Percentiles rank a stretch among this genome's conserved stretches.
phyloP scores from a whole-genome alignment of 495 filamentous ascomycete genomes.

The Extremus antarcticus region DNA sequence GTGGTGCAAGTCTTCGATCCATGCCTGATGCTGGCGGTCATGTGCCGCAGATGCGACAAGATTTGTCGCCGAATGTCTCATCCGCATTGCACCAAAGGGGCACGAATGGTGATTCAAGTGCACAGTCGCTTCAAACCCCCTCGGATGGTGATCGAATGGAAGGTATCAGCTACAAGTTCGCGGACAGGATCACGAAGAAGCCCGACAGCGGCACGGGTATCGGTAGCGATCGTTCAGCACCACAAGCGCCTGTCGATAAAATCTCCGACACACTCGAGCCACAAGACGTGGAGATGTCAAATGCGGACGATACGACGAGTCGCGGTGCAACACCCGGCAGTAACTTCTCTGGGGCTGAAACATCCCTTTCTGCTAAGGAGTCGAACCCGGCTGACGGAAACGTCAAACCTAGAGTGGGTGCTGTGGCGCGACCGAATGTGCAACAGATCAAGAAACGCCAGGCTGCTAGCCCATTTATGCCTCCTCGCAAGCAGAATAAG shows the following conservation, averaged over 20 bases:
- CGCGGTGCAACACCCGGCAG: constrained; percentile 5
- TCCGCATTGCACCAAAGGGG: not conserved
- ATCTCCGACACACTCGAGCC: not conserved
- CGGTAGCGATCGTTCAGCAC: not conserved
- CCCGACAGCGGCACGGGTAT: not conserved
- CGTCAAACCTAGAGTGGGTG: constrained; percentile 10
- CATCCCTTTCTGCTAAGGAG: constrained; percentile 9
- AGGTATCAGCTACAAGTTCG: constrained; percentile 17
- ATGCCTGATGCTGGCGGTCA: constrained; percentile 1
- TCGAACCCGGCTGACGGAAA: constrained; percentile 9
- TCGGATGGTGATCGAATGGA: constrained; percentile 12
- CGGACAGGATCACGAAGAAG: constrained; percentile 15
- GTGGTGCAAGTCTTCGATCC: not conserved
- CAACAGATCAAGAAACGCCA: constrained; percentile 10
- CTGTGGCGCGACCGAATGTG: constrained; percentile 8
- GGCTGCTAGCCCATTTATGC: constrained; percentile 17
- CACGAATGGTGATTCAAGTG: not conserved
- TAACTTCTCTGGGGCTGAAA: constrained; percentile 12
- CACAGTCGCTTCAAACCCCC: not conserved
- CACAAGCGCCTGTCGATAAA: not conserved
- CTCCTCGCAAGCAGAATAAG: constrained; percentile 10
- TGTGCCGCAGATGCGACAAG: constrained; percentile 3
- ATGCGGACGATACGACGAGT: constrained; percentile 3
- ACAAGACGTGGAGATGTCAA: constrained; percentile 15
- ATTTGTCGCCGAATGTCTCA: not conserved